These are phyloP conservation scores for Camellia lanceoleosa DNA, from an alignment of 148 eudicot genomes.

Conservation along the genomic window DNA sequence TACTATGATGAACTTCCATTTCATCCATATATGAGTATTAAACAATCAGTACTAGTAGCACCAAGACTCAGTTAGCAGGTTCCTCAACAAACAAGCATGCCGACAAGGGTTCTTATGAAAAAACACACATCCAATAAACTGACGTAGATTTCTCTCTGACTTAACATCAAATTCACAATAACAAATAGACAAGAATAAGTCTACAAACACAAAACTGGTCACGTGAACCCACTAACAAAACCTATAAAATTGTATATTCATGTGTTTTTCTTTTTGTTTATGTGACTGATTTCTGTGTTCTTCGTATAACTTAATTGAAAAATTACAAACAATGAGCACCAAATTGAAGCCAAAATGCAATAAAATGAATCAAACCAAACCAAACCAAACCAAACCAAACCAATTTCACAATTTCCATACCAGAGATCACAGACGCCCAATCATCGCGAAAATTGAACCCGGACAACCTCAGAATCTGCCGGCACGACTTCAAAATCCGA, in stretches of 20 bases:
- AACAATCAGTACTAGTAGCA: neutral
- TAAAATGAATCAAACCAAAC: neutral
- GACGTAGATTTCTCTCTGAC: no score
- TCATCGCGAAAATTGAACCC: slow-evolving; percentile 65
- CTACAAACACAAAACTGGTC: no score
- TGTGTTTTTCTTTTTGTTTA: no score
- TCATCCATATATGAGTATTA: neutral
- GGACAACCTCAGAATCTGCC: slow-evolving; percentile 50
- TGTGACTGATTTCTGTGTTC: no score
- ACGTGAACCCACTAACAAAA: no score
- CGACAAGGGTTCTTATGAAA: neutral
- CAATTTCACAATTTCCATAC: slow-evolving; percentile 28
- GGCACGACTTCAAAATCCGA: slow-evolving; percentile 60
- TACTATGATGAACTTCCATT: neutral
- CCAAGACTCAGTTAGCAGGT: neutral
- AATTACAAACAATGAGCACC: neutral
- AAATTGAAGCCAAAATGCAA: neutral
- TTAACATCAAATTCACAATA: no score
- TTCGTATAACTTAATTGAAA: neutral
- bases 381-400: neutral
- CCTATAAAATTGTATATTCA: no score
- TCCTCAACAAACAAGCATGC: neutral
- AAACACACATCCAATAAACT: neutral
- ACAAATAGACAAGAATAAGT: no score
- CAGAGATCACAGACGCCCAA: slow-evolving; percentile 83